phyloP scores from a whole-genome alignment of 2,329 filamentous ascomycete genomes.

The Pseudocercospora fijiensis region DNA sequence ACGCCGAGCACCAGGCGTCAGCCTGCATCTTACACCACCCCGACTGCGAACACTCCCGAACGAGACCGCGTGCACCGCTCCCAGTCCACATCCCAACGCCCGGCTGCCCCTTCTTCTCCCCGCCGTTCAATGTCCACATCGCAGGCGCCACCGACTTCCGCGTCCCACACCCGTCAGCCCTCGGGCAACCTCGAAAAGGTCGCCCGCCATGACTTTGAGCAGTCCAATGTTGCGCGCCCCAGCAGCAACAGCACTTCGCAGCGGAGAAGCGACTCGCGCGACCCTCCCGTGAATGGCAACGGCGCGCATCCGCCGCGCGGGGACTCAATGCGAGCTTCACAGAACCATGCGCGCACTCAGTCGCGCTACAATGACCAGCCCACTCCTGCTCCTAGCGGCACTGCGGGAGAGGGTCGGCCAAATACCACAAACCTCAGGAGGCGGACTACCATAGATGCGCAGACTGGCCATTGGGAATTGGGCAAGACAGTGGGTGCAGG shows the following conservation, averaged over 20 bases:
- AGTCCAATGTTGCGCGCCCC: conserved; percentile 63
- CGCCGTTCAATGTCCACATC: conserved; percentile 41
- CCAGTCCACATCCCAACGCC: conserved; percentile 36
- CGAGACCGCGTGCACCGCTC: conserved; percentile 48
- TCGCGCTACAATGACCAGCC: conserved; percentile 48
- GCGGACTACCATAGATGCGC: conserved; percentile 79
- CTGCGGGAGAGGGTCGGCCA: conserved; percentile 28
- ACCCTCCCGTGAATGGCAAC: conserved; percentile 24
- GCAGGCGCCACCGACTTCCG: conserved; percentile 28
- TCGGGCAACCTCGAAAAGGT: conserved; percentile 53
- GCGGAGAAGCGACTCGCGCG: conserved; percentile 62
- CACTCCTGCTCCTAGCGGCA: conserved; percentile 31
- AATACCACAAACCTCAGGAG: conserved; percentile 48
- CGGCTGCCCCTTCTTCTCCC: conserved; percentile 36
- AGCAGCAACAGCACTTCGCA: conserved; percentile 40
- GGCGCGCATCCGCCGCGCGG: conserved; percentile 46
- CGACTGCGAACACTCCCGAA: conserved; percentile 50
- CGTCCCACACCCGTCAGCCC: conserved; percentile 41
- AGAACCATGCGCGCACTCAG: conserved; percentile 40
- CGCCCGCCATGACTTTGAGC: conserved; percentile 71
- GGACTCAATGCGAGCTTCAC: conserved; percentile 54
- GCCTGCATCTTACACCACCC: conserved; percentile 41
- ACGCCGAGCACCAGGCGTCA: conserved; percentile 51
- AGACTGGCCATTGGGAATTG: conserved; percentile 85
- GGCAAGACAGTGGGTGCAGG: conserved; percentile 97